Percentiles rank a stretch among this genome's conserved stretches.
phyloP scores from a whole-genome alignment of 1,284 basidiomycete genomes.

The Boletus smithii region DNA sequence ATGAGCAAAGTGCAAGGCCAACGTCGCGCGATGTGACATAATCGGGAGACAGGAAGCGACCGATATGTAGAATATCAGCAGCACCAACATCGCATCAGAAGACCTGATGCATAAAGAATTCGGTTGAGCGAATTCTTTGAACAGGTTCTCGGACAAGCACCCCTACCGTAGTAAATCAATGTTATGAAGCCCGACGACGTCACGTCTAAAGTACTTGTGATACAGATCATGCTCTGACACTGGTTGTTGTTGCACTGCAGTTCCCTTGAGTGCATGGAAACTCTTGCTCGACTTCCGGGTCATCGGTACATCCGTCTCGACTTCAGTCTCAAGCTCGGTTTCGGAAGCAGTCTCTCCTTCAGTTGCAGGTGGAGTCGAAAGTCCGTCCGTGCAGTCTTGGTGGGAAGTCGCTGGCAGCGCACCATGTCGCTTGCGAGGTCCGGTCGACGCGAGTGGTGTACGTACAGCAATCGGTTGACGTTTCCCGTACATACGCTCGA shows the following conservation, averaged over 20 bases:
- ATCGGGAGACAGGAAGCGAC: constrained; percentile 46
- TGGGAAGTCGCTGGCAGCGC: constrained; percentile 1
- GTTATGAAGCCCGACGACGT: constrained; percentile 79
- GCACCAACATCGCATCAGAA: constrained; percentile 63
- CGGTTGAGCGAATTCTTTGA: constrained; percentile 24
- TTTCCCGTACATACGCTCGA: constrained; percentile 87
- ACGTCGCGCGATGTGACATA: constrained; percentile 40
- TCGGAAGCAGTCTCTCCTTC: constrained; percentile 73
- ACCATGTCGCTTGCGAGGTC: constrained; percentile 11
- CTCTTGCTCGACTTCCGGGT: constrained; percentile 12
- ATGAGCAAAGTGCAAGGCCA: constrained; percentile 76
- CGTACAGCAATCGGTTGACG: constrained; percentile 84
- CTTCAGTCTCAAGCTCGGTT: constrained; percentile 65
- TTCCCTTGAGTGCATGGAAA: not conserved
- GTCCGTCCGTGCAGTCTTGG: constrained; percentile 14
- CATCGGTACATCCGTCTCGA: constrained; percentile 49
- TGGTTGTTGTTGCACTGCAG: constrained; percentile 19
- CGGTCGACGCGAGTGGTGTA: constrained; percentile 50
- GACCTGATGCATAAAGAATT: constrained; percentile 41
- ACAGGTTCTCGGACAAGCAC: constrained; percentile 6
- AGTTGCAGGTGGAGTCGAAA: constrained; percentile 61
- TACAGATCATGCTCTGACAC: constrained; percentile 85
- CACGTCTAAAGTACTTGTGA: constrained; percentile 88
- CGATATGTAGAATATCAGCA: constrained; percentile 56
- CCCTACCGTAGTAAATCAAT: constrained; percentile 80